A percentile compares a stretch with the other conserved stretches of the same genome.
Conservation (phyloP, 352 stramenopile species). For the Phytopythium sindhum region DNA sequence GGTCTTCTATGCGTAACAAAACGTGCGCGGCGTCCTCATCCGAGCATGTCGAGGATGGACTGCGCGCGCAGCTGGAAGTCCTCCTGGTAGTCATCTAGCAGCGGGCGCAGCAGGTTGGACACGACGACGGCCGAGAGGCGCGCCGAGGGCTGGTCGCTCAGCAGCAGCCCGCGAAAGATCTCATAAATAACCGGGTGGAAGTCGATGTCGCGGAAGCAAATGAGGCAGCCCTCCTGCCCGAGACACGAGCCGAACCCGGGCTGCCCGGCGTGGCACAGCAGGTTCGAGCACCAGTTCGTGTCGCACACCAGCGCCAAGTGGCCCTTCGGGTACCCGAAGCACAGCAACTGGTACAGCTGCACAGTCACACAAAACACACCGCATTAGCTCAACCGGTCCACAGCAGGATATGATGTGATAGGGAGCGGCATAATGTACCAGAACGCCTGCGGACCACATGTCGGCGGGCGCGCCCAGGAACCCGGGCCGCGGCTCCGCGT, state of each 20-base stretch:
- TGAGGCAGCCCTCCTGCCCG: constrained; percentile 63
- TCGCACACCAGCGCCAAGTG: constrained; percentile 71
- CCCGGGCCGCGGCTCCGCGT: constrained; percentile 45
- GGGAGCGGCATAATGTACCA: constrained; percentile 40
- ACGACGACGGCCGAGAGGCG: constrained; percentile 55
- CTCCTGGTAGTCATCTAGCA: constrained; percentile 55
- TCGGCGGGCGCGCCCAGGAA: constrained; percentile 71
- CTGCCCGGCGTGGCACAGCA: constrained; percentile 54
- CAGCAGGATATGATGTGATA: neutral
- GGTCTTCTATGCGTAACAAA: neutral
- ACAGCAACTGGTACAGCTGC: constrained; percentile 79
- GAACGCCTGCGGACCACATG: constrained; percentile 74
- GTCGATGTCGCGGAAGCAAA: constrained; percentile 76
- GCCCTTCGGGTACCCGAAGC: constrained; percentile 78
- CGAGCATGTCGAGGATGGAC: constrained; percentile 42
- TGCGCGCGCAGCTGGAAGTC: constrained; percentile 50
- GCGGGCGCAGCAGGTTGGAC: constrained; percentile 47
- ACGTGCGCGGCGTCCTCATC: constrained; percentile 8
- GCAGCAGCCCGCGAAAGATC: constrained; percentile 60
- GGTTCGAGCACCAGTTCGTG: constrained; percentile 68
- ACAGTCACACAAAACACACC: constrained; percentile 3
- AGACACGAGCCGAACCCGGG: constrained; percentile 36
- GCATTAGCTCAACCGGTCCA: constrained; percentile 1
- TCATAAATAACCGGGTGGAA: constrained; percentile 78
- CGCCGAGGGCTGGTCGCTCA: constrained; percentile 39